Evolutionary conservation across 768 basidiomycete genomes (phyloP).

Genomic region (Leucocoprinus sp.): DNA sequence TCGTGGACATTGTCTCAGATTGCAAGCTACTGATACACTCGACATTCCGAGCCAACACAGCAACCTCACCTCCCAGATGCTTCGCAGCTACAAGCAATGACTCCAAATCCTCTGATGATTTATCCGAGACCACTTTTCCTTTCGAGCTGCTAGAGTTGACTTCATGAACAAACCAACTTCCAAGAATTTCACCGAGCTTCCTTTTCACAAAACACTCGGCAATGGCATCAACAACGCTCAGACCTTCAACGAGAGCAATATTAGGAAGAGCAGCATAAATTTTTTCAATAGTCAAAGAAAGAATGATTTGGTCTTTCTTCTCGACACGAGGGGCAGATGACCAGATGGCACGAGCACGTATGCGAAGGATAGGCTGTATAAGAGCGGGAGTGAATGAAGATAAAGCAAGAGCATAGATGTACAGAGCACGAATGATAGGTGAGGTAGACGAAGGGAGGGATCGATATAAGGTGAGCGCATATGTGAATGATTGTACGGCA

Average conservation of each 20-base stretch:
- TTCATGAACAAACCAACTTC: slow-evolving; percentile 40
- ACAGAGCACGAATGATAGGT: slow-evolving; percentile 3
- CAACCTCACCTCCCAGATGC: slow-evolving; percentile 53
- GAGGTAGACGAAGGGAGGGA: slow-evolving; percentile 4
- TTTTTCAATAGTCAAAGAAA: slow-evolving; percentile 39
- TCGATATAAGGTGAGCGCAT: not conserved
- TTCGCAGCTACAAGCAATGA: slow-evolving; percentile 50
- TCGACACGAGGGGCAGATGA: not conserved
- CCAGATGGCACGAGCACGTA: slow-evolving; percentile 37
- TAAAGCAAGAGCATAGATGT: not conserved
- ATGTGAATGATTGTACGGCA: not conserved
- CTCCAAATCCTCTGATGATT: slow-evolving; percentile 33
- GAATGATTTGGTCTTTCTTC: not conserved
- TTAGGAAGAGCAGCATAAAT: slow-evolving; percentile 22
- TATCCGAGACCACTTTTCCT: slow-evolving; percentile 24
- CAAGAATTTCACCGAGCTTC: slow-evolving; percentile 44
- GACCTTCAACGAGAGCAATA: not conserved
- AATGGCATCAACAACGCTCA: slow-evolving; percentile 28
- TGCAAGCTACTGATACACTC: slow-evolving; percentile 48
- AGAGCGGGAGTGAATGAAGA: slow-evolving; percentile 44
- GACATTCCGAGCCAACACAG: slow-evolving; percentile 43
- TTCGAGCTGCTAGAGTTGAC: slow-evolving; percentile 20
- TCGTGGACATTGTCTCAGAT: slow-evolving; percentile 14
- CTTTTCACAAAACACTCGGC: slow-evolving; percentile 43
- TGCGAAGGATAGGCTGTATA: slow-evolving; percentile 27